These are phyloP conservation scores for Podospora appendiculata DNA, from an alignment of 495 filamentous ascomycete genomes.

Conservation along the genomic window DNA sequence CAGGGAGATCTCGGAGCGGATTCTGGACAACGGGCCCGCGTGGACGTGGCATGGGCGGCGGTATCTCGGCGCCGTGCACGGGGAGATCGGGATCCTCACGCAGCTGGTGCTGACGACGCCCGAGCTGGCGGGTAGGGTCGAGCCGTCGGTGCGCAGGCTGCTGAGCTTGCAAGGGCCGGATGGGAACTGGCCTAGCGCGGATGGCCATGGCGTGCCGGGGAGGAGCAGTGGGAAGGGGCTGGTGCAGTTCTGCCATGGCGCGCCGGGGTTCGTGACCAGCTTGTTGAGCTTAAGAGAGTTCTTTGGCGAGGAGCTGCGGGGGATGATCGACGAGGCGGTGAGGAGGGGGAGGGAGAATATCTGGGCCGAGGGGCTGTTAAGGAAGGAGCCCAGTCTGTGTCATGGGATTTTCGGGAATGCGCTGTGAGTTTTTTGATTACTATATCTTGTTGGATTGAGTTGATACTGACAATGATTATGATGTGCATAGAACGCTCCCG, in stretches of 20 bases:
- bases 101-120: slow-evolving; percentile 50
- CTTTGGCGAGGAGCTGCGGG: slow-evolving; percentile 37
- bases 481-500: slow-evolving; percentile 21
- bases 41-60: slow-evolving; percentile 54
- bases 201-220: slow-evolving; percentile 1
- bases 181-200: slow-evolving; percentile 39
- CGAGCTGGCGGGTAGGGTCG: slow-evolving; percentile 24
- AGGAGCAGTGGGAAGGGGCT: slow-evolving; percentile 27
- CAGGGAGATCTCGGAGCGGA: slow-evolving; percentile 24
- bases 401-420: slow-evolving; percentile 60
- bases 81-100: slow-evolving; percentile 52
- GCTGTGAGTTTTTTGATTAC: slow-evolving; percentile 28
- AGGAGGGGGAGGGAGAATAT: slow-evolving; percentile 37
- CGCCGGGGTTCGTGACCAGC: slow-evolving; percentile 51
- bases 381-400: slow-evolving; percentile 56
- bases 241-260: slow-evolving; percentile 63
- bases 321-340: slow-evolving; percentile 41
- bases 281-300: slow-evolving; percentile 38
- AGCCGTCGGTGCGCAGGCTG: slow-evolving; percentile 34
- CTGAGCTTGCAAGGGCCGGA: slow-evolving; percentile 31
- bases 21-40: slow-evolving; percentile 26
- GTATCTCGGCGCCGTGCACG: slow-evolving; percentile 56
- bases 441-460: neutral
- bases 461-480: neutral
- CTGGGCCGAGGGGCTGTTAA: slow-evolving; percentile 45